Conservation (phyloP, 176 grass and related monocot genomes). For the Triticum monococcum region DNA sequence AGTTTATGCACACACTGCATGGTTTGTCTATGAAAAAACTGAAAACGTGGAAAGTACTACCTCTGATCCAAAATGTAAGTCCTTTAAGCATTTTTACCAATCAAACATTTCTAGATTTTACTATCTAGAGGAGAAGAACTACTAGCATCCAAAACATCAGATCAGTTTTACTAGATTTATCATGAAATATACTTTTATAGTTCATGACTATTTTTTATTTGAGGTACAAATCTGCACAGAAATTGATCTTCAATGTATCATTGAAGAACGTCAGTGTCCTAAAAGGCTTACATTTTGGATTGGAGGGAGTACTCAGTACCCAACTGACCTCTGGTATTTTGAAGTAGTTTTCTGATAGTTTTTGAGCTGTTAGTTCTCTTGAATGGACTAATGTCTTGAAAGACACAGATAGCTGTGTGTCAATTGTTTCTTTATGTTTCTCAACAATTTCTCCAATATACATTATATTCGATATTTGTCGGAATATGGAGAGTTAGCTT, state of each 20-base stretch:
- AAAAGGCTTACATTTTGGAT: background rate
- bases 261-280: background rate
- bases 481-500: background rate
- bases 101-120: background rate
- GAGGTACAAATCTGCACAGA: background rate
- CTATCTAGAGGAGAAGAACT: background rate
- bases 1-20: background rate
- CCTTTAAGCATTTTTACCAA: background rate
- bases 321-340: background rate
- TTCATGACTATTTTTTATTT: background rate
- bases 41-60: background rate
- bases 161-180: slow-evolving; percentile 1
- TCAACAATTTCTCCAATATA: background rate
- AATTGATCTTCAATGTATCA: background rate
- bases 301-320: background rate
- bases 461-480: background rate
- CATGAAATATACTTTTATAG: background rate
- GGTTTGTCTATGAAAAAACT: background rate
- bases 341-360: background rate
- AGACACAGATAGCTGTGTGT: background rate
- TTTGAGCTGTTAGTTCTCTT: slow-evolving; percentile 2
- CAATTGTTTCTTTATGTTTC: background rate
- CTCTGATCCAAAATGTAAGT: background rate
- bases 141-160: background rate
- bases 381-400: background rate